Evolutionary conservation across 805 yeast species (phyloP).

Genomic region (Candida sphagnicola): DNA sequence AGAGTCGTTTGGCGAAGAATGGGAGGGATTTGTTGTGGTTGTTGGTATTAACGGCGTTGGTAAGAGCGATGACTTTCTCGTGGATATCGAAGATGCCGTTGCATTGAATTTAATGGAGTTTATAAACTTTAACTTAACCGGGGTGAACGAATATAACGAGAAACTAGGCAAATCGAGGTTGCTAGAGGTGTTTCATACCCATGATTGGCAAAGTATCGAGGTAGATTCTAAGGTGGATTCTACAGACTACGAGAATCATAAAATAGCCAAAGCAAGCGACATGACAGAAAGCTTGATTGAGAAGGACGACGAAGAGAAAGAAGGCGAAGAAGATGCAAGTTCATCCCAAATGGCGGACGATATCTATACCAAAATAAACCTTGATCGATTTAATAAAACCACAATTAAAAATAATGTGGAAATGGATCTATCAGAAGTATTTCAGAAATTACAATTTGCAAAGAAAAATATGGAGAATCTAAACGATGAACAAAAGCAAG

Average conservation of each 20-base stretch:
- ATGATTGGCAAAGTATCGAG: conserved; percentile 41
- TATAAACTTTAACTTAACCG: conserved; percentile 27
- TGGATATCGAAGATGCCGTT: conserved; percentile 36
- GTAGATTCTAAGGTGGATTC: conserved; percentile 3
- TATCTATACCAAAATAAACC: too few relatives aligned
- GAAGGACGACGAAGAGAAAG: conserved; percentile 9
- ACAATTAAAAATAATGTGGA: conserved; percentile 2
- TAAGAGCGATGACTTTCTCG: conserved; percentile 6
- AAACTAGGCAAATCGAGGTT: conserved; percentile 40
- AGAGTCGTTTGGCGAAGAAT: conserved; percentile 12
- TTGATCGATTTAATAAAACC: too few relatives aligned
- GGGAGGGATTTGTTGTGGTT: conserved; percentile 30
- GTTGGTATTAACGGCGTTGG: conserved; percentile 21
- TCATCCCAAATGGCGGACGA: too few relatives aligned
- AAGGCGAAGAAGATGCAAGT: conserved; percentile 4
- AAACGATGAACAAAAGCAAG: conserved; percentile 23
- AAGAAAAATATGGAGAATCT: conserved; percentile 23
- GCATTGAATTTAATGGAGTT: conserved; percentile 41
- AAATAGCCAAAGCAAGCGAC: conserved; percentile 15
- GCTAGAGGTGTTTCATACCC: conserved; percentile 44
- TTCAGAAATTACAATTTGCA: conserved; percentile 33
- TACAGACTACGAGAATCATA: conserved; percentile 15
- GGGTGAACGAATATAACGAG: conserved; percentile 41
- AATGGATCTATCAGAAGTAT: conserved; percentile 25
- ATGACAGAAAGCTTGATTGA: conserved; percentile 27